phyloP scores from a whole-genome alignment of 2,329 filamentous ascomycete species.

The Chaetoscypha palmicola region DNA sequence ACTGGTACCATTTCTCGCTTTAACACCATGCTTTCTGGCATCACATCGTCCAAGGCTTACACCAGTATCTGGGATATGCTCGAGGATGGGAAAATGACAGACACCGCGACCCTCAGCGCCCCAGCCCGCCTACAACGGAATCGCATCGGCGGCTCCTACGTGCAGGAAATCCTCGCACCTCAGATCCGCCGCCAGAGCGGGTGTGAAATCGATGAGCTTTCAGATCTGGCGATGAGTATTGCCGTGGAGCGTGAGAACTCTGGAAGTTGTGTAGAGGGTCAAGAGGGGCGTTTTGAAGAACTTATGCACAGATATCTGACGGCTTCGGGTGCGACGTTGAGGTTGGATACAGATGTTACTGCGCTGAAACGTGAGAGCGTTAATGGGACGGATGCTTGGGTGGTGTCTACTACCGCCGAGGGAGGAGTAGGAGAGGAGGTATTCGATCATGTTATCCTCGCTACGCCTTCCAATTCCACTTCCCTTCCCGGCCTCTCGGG shows the following conservation, averaged over 20 bases:
- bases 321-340: conserved; percentile 7
- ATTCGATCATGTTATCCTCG: conserved; percentile 15
- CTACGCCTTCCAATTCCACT: conserved; percentile 9
- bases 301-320: conserved; percentile 8
- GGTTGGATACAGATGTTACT: conserved; percentile 10
- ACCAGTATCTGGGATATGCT: background rate
- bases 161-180: conserved; percentile 10
- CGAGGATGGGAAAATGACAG: background rate
- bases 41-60: background rate
- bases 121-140: conserved; percentile 4
- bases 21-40: background rate
- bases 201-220: conserved; percentile 9
- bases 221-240: conserved; percentile 9
- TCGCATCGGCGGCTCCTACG: conserved; percentile 9
- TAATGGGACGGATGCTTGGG: conserved; percentile 4
- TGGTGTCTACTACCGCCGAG: background rate
- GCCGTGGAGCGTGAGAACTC: conserved; percentile 11
- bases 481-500: background rate
- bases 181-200: conserved; percentile 14
- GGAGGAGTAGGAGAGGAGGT: background rate
- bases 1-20: conserved; percentile 21
- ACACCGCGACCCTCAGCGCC: background rate
- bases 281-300: conserved; percentile 3
- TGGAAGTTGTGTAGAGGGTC: background rate
- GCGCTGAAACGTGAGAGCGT: background rate